phyloP scores from a whole-genome alignment of 345 rosid genomes.

The Ceriops tagal region DNA sequence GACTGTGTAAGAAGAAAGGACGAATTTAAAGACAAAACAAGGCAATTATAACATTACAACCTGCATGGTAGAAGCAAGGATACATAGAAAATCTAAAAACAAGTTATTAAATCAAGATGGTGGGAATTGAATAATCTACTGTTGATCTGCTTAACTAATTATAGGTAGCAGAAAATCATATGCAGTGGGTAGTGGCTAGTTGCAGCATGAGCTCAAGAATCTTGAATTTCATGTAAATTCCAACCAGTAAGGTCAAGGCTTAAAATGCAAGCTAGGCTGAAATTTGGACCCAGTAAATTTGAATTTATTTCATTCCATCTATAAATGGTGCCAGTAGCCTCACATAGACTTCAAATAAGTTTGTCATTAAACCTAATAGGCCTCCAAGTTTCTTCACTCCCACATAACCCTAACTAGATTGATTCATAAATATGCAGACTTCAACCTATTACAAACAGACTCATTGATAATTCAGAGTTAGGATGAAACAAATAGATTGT shows the following conservation, averaged over 20 bases:
- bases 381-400: not conserved
- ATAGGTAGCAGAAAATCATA: too few relatives aligned
- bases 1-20: slow-evolving; percentile 33
- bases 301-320: too few relatives aligned
- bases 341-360: not conserved
- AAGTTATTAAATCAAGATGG: too few relatives aligned
- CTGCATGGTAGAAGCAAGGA: not conserved
- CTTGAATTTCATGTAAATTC: too few relatives aligned
- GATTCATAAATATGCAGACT: not conserved
- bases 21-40: not conserved
- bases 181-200: too few relatives aligned
- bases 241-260: too few relatives aligned
- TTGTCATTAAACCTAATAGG: not conserved
- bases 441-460: not conserved
- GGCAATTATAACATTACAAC: slow-evolving; percentile 3
- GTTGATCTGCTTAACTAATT: too few relatives aligned
- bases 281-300: too few relatives aligned
- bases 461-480: not conserved
- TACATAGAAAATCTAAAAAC: too few relatives aligned
- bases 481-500: not conserved
- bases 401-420: not conserved
- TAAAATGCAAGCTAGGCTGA: too few relatives aligned
- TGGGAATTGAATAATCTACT: too few relatives aligned
- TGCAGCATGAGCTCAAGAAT: too few relatives aligned
- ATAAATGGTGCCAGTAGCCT: not conserved